These are phyloP conservation scores for Suillus subaureus DNA, from an alignment of 768 basidiomycete genomes.

Conservation along the genomic window DNA sequence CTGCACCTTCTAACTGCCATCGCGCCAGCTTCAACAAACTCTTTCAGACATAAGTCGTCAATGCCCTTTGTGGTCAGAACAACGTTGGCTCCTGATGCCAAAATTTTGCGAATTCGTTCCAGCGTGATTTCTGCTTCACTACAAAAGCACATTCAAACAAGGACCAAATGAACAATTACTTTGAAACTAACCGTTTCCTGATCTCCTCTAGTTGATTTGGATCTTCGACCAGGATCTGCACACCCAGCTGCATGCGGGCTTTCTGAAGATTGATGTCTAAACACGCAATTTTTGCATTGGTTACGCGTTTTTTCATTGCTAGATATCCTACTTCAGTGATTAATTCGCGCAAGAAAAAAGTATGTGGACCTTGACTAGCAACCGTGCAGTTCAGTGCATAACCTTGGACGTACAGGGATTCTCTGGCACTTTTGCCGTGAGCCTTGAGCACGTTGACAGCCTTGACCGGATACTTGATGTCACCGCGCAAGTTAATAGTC, in stretches of 20 bases:
- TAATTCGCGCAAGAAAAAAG: slow-evolving; percentile 4
- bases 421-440: slow-evolving; percentile 92
- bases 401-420: slow-evolving; percentile 92
- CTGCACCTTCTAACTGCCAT: slow-evolving; percentile 98
- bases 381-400: slow-evolving; percentile 99
- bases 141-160: slow-evolving; percentile 1
- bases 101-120: slow-evolving; percentile 93
- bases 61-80: slow-evolving; percentile 98
- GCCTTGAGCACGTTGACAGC: slow-evolving; percentile 98
- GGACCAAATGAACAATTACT: slow-evolving; percentile 2
- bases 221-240: slow-evolving; percentile 96
- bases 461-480: slow-evolving; percentile 98
- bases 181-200: slow-evolving; percentile 70
- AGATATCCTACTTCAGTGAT: slow-evolving; percentile 9
- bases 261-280: slow-evolving; percentile 98
- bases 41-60: slow-evolving; percentile 96
- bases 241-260: slow-evolving; percentile 94
- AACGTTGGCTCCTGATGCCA: slow-evolving; percentile 95
- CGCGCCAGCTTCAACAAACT: slow-evolving; percentile 98
- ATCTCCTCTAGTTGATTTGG: slow-evolving; percentile 97
- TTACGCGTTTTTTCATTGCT: slow-evolving; percentile 98
- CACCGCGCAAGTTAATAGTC: slow-evolving; percentile 90
- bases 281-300: slow-evolving; percentile 95
- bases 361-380: slow-evolving; percentile 88
- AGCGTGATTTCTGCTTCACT: slow-evolving; percentile 96